Percentiles rank a stretch among this genome's conserved stretches.
Evolutionary conservation across 73 alveolate genomes (phyloP).

Genomic region (Paraurostyla sp.): DNA sequence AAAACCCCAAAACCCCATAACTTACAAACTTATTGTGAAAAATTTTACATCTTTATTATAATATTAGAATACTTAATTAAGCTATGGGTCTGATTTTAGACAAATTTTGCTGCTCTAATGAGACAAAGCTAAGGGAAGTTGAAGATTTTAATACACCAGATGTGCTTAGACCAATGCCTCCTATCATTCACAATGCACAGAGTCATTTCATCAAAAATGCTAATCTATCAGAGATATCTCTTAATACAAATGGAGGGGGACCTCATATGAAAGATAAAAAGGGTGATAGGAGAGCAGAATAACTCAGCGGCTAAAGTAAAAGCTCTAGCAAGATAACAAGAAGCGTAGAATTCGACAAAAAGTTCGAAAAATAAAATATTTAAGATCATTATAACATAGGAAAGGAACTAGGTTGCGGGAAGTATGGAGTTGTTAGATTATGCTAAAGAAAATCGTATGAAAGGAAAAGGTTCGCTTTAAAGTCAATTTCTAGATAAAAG

Average conservation of each 20-base stretch:
- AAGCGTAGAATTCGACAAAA: not conserved
- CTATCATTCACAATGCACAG: not conserved
- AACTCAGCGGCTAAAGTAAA: not conserved
- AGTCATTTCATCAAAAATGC: not conserved
- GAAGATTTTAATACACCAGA: constrained; percentile 17
- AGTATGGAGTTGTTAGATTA: constrained; percentile 94
- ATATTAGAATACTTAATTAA: no score
- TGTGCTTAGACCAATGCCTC: not conserved
- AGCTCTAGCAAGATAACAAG: not conserved
- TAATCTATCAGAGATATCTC: no score
- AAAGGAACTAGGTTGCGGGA: constrained; percentile 93
- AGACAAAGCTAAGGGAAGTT: not conserved
- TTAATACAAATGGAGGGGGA: no score
- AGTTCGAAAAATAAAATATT: constrained; percentile 74
- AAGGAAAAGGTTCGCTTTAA: constrained; percentile 70
- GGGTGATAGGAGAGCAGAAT: no score
- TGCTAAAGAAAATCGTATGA: constrained; percentile 66
- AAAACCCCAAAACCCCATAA: no score
- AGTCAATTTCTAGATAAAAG: constrained; percentile 52
- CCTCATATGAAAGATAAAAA: no score
- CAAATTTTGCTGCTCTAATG: constrained; percentile 40
- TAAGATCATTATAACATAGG: constrained; percentile 87
- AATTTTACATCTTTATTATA: no score
- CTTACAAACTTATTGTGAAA: no score
- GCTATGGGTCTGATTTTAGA: constrained; percentile 39